Conservation (phyloP, 768 basidiomycete genomes). For the Galerina sulciceps region DNA sequence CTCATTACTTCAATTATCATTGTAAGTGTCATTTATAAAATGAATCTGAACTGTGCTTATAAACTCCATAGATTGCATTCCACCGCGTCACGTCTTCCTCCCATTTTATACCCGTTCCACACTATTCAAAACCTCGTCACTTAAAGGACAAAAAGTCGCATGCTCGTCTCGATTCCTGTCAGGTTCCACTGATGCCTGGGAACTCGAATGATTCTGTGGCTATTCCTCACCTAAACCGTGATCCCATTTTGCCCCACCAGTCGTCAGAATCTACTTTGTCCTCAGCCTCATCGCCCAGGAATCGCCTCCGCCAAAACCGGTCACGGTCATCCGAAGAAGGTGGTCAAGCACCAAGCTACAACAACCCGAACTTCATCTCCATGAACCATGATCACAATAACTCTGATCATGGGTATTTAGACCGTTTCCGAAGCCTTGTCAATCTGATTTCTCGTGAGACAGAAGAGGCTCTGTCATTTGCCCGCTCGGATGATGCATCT, state of each 20-base stretch:
- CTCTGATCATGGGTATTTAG: constrained; percentile 43
- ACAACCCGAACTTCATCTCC: constrained; percentile 18
- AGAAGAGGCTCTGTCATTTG: constrained; percentile 49
- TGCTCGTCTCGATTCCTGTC: constrained; percentile 20
- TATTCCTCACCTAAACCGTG: constrained; percentile 10
- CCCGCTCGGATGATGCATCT: constrained; percentile 32
- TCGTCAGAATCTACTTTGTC: constrained; percentile 22
- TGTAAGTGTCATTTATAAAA: constrained; percentile 44
- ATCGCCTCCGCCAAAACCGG: constrained; percentile 22
- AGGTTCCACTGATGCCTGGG: constrained; percentile 15
- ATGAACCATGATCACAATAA: constrained; percentile 11
- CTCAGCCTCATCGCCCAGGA: constrained; percentile 24
- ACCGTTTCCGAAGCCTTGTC: constrained; percentile 56
- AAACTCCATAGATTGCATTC: constrained; percentile 19
- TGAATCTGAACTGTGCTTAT: neutral
- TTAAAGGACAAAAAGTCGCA: constrained; percentile 25
- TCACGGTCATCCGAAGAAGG: constrained; percentile 28
- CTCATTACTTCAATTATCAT: constrained; percentile 52
- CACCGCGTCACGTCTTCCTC: constrained; percentile 22
- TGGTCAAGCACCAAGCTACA: constrained; percentile 15
- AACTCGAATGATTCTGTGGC: constrained; percentile 14
- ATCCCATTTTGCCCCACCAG: constrained; percentile 15
- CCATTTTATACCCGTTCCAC: constrained; percentile 20
- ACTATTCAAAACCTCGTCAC: constrained; percentile 13
- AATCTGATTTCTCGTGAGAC: constrained; percentile 55